Evolutionary conservation across 2,329 filamentous ascomycete species (phyloP).

Genomic region (Alternaria gaisen): DNA sequence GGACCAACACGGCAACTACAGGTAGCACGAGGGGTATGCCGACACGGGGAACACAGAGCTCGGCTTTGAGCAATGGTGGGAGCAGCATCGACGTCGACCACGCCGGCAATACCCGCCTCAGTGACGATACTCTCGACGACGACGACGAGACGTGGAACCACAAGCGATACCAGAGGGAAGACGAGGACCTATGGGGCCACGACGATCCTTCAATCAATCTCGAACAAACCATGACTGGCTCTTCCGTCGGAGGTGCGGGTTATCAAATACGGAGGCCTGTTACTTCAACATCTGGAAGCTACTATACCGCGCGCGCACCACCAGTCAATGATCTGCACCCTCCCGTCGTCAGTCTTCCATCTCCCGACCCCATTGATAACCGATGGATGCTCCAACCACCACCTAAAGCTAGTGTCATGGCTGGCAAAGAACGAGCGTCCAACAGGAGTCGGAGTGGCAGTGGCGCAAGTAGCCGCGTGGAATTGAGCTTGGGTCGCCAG

Average conservation of each 20-base stretch:
- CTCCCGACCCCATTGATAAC: constrained; percentile 73
- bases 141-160: constrained; percentile 72
- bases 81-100: constrained; percentile 49
- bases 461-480: constrained; percentile 52
- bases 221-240: constrained; percentile 36
- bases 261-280: constrained; percentile 34
- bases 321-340: constrained; percentile 88
- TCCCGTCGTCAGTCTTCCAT: constrained; percentile 80
- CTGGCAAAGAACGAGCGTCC: constrained; percentile 75
- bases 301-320: constrained; percentile 61
- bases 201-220: constrained; percentile 56
- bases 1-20: constrained; percentile 61
- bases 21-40: constrained; percentile 65
- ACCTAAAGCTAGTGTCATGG: constrained; percentile 90
- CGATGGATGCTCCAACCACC: constrained; percentile 94
- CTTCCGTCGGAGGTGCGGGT: constrained; percentile 42
- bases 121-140: constrained; percentile 46
- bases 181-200: constrained; percentile 84
- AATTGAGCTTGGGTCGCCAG: constrained; percentile 49
- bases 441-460: constrained; percentile 67
- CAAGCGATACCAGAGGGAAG: constrained; percentile 83
- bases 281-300: constrained; percentile 45
- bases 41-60: constrained; percentile 63
- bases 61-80: constrained; percentile 56
- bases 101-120: constrained; percentile 34